These are phyloP conservation scores for Obelidium mucronatum DNA, from an alignment of 192 early-diverging fungal genomes.

Conservation along the genomic window DNA sequence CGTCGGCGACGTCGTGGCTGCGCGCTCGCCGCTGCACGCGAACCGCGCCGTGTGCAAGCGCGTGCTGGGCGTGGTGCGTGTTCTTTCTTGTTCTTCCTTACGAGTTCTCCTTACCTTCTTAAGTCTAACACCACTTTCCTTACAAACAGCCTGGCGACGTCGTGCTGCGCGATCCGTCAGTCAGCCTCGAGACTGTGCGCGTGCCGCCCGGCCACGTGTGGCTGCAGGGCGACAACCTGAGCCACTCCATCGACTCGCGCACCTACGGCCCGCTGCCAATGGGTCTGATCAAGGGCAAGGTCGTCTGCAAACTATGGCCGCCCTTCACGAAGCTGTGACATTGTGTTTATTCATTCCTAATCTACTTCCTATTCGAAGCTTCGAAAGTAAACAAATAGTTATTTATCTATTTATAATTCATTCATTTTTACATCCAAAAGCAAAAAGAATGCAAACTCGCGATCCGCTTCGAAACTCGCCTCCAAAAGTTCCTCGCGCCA, in stretches of 20 bases:
- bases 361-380: neutral
- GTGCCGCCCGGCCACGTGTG: slow-evolving; percentile 90
- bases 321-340: slow-evolving; percentile 1
- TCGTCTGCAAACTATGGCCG: slow-evolving; percentile 63
- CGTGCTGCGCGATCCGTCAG: slow-evolving; percentile 80
- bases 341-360: neutral
- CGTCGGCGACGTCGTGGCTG: slow-evolving; percentile 83
- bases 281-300: slow-evolving; percentile 79
- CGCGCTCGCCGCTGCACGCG: slow-evolving; percentile 73
- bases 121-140: too few species aligned
- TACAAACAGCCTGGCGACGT: slow-evolving; percentile 88
- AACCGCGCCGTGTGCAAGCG: slow-evolving; percentile 78
- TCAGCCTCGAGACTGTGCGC: slow-evolving; percentile 63
- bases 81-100: neutral
- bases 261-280: slow-evolving; percentile 86
- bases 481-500: too few species aligned
- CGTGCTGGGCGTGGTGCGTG: slow-evolving; percentile 74
- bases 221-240: slow-evolving; percentile 91
- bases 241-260: slow-evolving; percentile 91
- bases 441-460: too few species aligned
- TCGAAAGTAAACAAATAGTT: neutral
- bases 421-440: too few species aligned
- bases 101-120: neutral
- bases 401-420: too few species aligned
- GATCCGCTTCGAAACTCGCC: too few species aligned